Percentiles rank a stretch among this genome's conserved stretches.
Evolutionary conservation across 169 alveolate species (phyloP).

Genomic region (Eimeria tenella): DNA sequence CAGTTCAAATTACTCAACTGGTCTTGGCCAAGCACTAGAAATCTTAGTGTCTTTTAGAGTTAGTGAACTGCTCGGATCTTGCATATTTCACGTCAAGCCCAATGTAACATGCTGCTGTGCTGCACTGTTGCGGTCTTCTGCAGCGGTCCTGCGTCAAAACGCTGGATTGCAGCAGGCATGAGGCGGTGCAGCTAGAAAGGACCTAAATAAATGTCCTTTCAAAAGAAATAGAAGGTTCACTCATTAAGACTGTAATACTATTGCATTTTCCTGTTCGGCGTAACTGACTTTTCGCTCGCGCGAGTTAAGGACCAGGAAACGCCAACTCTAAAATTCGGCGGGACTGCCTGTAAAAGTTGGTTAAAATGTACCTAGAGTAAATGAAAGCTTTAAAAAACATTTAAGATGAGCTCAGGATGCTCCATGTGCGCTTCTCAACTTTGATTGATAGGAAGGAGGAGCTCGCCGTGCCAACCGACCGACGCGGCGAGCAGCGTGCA

Average conservation of each 20-base stretch:
- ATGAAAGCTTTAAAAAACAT: neutral
- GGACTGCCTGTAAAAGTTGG: neutral
- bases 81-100: too few species aligned
- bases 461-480: constrained; percentile 23
- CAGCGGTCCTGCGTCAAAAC: too few species aligned
- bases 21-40: too few species aligned
- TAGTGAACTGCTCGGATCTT: too few species aligned
- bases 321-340: constrained; percentile 9
- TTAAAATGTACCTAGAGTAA: neutral
- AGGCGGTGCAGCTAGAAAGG: too few species aligned
- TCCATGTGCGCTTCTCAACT: neutral
- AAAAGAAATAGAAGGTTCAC: too few species aligned
- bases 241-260: neutral
- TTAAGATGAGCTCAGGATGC: neutral
- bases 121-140: too few species aligned
- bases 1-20: too few species aligned
- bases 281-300: constrained; percentile 35
- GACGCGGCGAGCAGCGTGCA: neutral
- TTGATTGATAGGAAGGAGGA: neutral
- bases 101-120: too few species aligned
- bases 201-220: too few species aligned
- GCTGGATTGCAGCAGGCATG: too few species aligned
- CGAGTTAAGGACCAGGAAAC: neutral
- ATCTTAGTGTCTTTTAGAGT: too few species aligned
- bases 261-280: neutral